Base-by-base conservation (phyloP, 2,329 filamentous ascomycete genomes). In the Lecanoromycetidae sp. region DNA sequence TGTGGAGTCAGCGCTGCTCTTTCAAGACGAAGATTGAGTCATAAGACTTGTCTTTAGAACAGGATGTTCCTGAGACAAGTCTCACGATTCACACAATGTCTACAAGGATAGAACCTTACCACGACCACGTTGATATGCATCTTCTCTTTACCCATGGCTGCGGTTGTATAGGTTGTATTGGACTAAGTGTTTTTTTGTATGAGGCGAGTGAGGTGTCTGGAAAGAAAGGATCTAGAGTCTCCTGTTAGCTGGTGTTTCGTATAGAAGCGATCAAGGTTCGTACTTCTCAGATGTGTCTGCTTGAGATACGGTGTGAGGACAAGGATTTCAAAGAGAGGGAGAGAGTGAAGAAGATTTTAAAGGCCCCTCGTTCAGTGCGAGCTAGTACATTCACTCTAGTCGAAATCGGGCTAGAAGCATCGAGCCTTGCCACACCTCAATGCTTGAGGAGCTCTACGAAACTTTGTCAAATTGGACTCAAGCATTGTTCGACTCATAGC, bases 91-190 rank as follows among this genome's bases (percentile, higher is more conserved):
- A n/a, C n/a, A n/a, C n/a, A n/a, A n/a, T n/a, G n/a, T n/a, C n/a
- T n/a, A n/a, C n/a, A n/a, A n/a, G n/a, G n/a, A n/a, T n/a, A n/a
- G n/a, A n/a, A n/a, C n/a, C n/a, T n/a, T n/a, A n/a, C n/a, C 72
- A 94, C 87, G 75, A 94, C 87, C 73, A 94, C 84, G 84, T 88
- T 88, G 74, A 96, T 87, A 74, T 96, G 90, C 74, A 71, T 75
- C 84, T 94, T 94, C 66, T 94, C 81, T 79, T 87, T 96, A 85
- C 88, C 76, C 76, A 80, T 80, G 66, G 54, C 77, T 69, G 65
- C 29, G 32, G 63, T 7, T 69, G 71, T 67, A 66, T 56, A 65
- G 56, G 27, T n/a, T 41, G 38, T 32, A 30, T 10, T 60, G 53
- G 25, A 23, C 52, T 53, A 48, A 50, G 44, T 48, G 33, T 47